These are phyloP conservation scores for Phytomonas francai DNA, from an alignment of 208 protist species.

Conservation along the genomic window DNA sequence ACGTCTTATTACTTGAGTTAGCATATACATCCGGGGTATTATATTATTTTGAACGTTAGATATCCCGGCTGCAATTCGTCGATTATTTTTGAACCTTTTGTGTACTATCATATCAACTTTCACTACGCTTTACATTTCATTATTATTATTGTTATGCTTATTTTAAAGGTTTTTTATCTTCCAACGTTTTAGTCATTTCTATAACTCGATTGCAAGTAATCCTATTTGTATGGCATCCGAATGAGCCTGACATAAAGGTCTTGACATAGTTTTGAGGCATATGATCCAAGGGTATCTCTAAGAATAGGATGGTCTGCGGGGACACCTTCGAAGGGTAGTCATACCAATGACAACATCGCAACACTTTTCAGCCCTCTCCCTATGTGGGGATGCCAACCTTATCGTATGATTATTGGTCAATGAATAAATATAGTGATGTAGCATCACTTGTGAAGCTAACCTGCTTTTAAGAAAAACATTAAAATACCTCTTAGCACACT, in stretches of 20 bases:
- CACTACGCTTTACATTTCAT: neutral
- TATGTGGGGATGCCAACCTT: neutral
- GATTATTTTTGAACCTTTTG: conserved; percentile 3
- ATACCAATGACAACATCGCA: neutral
- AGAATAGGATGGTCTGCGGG: neutral
- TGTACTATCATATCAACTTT: neutral
- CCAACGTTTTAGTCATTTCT: neutral
- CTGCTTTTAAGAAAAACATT: neutral
- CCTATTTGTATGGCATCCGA: neutral
- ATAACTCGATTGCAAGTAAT: neutral
- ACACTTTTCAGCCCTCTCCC: neutral
- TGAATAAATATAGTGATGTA: neutral
- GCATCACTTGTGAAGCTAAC: neutral
- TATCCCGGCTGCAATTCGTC: conserved; percentile 2
- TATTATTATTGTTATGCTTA: neutral
- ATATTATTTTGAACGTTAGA: neutral
- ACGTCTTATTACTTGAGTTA: conserved; percentile 3
- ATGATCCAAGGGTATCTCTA: neutral
- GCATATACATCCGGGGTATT: neutral
- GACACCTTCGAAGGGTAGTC: neutral
- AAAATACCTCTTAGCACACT: neutral
- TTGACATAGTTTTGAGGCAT: neutral
- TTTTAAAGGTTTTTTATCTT: neutral
- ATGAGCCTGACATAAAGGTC: neutral
- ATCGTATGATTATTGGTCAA: neutral